Percentiles rank a stretch among this genome's conserved stretches.
Evolutionary conservation across 371 early-diverging fungal genomes (phyloP).

Genomic region (Mucor mucedo): DNA sequence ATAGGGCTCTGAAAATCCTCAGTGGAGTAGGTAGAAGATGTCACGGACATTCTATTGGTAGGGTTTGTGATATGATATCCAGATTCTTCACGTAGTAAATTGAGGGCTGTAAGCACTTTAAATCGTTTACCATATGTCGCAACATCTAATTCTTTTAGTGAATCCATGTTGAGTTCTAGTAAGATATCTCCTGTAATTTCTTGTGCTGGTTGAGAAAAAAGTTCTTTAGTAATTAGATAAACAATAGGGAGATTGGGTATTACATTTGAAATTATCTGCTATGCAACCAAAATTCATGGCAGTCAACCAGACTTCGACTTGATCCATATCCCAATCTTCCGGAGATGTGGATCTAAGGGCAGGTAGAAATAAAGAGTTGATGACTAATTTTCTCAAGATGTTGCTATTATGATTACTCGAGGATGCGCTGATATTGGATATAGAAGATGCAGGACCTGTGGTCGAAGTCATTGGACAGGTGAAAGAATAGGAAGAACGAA

Average conservation of each 20-base stretch:
- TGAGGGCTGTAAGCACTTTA: conserved; percentile 69
- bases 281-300: conserved; percentile 61
- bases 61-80: neutral
- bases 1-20: conserved; percentile 13
- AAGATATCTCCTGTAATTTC: conserved; percentile 77
- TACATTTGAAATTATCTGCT: conserved; percentile 63
- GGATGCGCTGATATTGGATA: neutral
- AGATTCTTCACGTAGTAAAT: conserved; percentile 45
- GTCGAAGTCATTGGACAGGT: conserved; percentile 4
- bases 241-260: neutral
- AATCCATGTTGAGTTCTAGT: conserved; percentile 62
- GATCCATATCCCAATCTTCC: conserved; percentile 61
- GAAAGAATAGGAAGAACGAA: conserved; percentile 13
- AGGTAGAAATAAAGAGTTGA: conserved; percentile 22
- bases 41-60: conserved; percentile 14
- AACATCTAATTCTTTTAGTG: conserved; percentile 73
- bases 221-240: neutral
- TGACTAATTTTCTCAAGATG: conserved; percentile 6
- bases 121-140: conserved; percentile 72
- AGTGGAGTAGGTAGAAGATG: conserved; percentile 11
- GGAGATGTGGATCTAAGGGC: conserved; percentile 23
- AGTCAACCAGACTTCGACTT: conserved; percentile 67
- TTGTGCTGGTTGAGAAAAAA: conserved; percentile 45
- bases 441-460: neutral
- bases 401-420: neutral